Evolutionary conservation across 306 rosid genomes (phyloP).

Genomic region (Fagus crenata): DNA sequence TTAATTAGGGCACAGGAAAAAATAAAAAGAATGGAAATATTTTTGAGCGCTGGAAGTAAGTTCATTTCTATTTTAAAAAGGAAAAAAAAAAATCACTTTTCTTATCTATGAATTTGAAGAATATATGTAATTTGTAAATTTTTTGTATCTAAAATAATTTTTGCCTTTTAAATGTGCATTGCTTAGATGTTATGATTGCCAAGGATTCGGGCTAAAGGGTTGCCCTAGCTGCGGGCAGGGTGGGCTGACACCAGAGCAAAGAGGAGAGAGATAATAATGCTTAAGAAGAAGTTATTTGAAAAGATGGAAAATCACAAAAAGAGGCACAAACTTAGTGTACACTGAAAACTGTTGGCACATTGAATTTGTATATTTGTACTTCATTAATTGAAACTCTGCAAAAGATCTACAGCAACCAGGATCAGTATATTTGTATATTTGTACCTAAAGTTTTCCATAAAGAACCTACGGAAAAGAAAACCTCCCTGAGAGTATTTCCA

Average conservation of each 20-base stretch:
- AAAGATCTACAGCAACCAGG: neutral
- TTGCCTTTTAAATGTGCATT: slow-evolving; percentile 1
- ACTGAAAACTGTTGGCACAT: neutral
- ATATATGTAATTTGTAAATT: neutral
- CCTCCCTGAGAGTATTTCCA: too few relatives aligned
- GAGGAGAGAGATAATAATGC: slow-evolving; percentile 70
- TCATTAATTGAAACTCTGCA: neutral
- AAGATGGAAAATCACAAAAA: neutral
- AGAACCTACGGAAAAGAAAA: neutral
- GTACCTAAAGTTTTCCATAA: neutral
- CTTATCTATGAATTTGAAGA: neutral
- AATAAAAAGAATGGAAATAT: slow-evolving; percentile 87
- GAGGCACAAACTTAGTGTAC: neutral
- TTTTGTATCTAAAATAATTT: neutral
- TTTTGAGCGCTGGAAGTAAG: slow-evolving; percentile 95
- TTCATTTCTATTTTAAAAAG: neutral
- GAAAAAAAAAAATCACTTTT: neutral
- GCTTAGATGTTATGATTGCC: slow-evolving; percentile 76
- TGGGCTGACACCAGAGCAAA: slow-evolving; percentile 89
- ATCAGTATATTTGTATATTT: neutral
- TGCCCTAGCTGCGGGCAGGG: slow-evolving; percentile 81
- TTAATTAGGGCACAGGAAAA: slow-evolving; percentile 71
- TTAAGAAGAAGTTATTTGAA: neutral
- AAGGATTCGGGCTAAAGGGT: slow-evolving; percentile 82
- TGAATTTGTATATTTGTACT: neutral